Evolutionary conservation across 495 filamentous ascomycete species (phyloP).

Genomic region (Tuber brumale): DNA sequence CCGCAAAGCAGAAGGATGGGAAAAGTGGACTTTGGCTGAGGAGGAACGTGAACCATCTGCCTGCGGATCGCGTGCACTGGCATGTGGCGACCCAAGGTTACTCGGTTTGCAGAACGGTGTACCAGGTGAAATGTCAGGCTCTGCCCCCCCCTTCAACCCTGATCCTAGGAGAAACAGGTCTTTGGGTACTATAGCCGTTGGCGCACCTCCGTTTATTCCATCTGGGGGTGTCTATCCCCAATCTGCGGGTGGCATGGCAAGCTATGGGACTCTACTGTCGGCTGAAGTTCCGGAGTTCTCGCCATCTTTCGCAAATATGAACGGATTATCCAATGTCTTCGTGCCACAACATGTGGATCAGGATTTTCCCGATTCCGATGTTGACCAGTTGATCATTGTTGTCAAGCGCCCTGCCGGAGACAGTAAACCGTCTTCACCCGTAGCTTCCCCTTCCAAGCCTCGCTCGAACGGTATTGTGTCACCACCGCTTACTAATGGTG

Average conservation of each 20-base stretch:
- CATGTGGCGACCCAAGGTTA: constrained; percentile 18
- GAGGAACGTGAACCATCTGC: constrained; percentile 56
- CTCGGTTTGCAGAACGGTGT: constrained; percentile 17
- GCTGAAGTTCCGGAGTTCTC: constrained; percentile 71
- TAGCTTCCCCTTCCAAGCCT: constrained; percentile 23
- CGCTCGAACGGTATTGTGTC: constrained; percentile 14
- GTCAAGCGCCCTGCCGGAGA: constrained; percentile 27
- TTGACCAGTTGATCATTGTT: constrained; percentile 38
- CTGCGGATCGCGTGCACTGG: constrained; percentile 12
- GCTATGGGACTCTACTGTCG: constrained; percentile 56
- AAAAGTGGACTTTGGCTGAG: constrained; percentile 66
- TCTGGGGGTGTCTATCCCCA: constrained; percentile 18
- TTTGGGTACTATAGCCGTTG: constrained; percentile 20
- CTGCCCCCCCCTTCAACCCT: constrained; percentile 35
- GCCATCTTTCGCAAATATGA: constrained; percentile 47
- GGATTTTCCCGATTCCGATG: constrained; percentile 35
- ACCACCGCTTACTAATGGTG: constrained; percentile 21
- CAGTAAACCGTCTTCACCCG: constrained; percentile 24
- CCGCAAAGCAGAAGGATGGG: constrained; percentile 69
- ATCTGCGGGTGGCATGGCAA: background rate
- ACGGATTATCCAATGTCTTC: constrained; percentile 9
- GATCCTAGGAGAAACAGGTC: constrained; percentile 20
- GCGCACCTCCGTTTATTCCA: constrained; percentile 26
- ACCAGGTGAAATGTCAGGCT: constrained; percentile 39
- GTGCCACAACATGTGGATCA: constrained; percentile 8